phyloP scores from a whole-genome alignment of 495 filamentous ascomycete genomes.

The Daldinia decipiens region DNA sequence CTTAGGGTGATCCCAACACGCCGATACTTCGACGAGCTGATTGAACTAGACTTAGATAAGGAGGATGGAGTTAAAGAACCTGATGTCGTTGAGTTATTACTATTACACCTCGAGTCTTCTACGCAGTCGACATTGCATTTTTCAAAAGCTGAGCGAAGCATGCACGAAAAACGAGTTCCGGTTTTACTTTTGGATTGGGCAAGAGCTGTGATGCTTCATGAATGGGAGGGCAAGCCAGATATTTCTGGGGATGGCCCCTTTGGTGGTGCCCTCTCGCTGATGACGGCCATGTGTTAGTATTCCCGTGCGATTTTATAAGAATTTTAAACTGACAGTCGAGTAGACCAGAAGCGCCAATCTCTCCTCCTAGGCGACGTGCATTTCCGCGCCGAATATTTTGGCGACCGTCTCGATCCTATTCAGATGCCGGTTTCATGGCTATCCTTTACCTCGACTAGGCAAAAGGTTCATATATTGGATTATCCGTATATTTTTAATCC shows the following conservation, averaged over 20 bases:
- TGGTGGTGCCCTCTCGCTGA: constrained; percentile 77
- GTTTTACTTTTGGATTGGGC: constrained; percentile 79
- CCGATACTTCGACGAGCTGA: constrained; percentile 57
- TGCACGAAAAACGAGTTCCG: constrained; percentile 64
- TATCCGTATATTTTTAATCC: constrained; percentile 84
- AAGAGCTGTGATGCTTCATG: constrained; percentile 74
- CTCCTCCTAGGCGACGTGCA: constrained; percentile 71
- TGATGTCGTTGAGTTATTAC: constrained; percentile 58
- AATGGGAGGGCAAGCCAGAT: constrained; percentile 80
- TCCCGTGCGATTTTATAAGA: neutral
- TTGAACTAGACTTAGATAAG: constrained; percentile 47
- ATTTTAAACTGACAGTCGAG: constrained; percentile 28
- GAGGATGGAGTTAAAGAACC: constrained; percentile 45
- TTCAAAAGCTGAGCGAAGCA: constrained; percentile 54
- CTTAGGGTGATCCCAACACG: constrained; percentile 62
- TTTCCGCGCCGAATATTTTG: constrained; percentile 79
- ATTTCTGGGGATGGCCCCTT: constrained; percentile 72
- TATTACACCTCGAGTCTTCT: constrained; percentile 60
- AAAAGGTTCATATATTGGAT: constrained; percentile 78
- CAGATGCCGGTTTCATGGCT: constrained; percentile 82
- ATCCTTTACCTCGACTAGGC: constrained; percentile 63
- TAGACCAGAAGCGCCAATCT: constrained; percentile 68
- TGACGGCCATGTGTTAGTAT: constrained; percentile 76
- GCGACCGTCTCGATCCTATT: constrained; percentile 79
- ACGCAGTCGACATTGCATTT: constrained; percentile 56